Evolutionary conservation across 2,329 filamentous ascomycete species (phyloP).

Genomic region (Dendrostoma leiphaemia): DNA sequence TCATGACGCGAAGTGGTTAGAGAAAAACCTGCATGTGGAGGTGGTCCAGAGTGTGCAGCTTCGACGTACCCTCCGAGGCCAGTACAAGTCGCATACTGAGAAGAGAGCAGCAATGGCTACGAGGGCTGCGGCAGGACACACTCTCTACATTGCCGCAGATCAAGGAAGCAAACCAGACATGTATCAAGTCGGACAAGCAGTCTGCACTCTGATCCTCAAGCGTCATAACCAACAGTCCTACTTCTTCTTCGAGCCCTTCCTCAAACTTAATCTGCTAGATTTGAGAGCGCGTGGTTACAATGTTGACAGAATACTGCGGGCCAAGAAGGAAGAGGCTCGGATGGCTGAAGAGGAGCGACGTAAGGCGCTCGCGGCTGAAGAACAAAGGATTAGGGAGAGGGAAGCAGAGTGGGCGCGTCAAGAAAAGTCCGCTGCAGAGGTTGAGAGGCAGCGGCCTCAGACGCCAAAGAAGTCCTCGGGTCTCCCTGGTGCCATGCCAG

Average conservation of each 20-base stretch:
- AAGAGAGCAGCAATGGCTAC: slow-evolving; percentile 71
- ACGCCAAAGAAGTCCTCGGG: slow-evolving; percentile 76
- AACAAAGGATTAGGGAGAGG: slow-evolving; percentile 60
- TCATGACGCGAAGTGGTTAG: slow-evolving; percentile 87
- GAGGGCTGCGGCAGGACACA: slow-evolving; percentile 52
- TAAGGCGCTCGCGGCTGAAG: slow-evolving; percentile 71
- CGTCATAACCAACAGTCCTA: slow-evolving; percentile 86
- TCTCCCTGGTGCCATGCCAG: slow-evolving; percentile 69
- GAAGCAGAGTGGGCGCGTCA: slow-evolving; percentile 48
- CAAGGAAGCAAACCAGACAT: slow-evolving; percentile 63
- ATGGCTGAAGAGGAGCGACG: slow-evolving; percentile 82
- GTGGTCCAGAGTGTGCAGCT: slow-evolving; percentile 77
- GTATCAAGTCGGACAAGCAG: slow-evolving; percentile 87
- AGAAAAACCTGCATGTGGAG: slow-evolving; percentile 76
- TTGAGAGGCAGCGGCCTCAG: slow-evolving; percentile 36
- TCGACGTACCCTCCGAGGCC: slow-evolving; percentile 71
- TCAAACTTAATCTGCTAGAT: slow-evolving; percentile 80
- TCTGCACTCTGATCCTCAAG: slow-evolving; percentile 77
- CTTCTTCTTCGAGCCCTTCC: slow-evolving; percentile 85
- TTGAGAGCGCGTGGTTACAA: slow-evolving; percentile 90
- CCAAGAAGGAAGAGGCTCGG: slow-evolving; percentile 82
- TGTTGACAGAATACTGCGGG: slow-evolving; percentile 87
- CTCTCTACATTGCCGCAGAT: slow-evolving; percentile 73
- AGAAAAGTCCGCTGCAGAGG: slow-evolving; percentile 38
- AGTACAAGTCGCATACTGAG: slow-evolving; percentile 67